Evolutionary conservation across 1,284 basidiomycete species (phyloP).

Genomic region (Cryptococcus deneoformans): DNA sequence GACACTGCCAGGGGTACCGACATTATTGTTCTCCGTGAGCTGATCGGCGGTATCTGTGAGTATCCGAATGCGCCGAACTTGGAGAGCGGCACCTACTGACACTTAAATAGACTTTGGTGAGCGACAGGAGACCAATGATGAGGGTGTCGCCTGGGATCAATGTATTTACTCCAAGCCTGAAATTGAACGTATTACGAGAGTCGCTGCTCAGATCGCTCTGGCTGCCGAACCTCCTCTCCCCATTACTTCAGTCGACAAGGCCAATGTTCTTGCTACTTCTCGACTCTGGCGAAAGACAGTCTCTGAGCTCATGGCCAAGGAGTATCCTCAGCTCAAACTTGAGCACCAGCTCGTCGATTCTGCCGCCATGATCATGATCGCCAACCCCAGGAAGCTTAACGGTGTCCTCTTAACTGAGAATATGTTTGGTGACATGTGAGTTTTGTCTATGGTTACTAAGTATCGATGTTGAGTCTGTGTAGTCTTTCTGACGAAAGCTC

Average conservation of each 20-base stretch:
- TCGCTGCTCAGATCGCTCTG: conserved; percentile 90
- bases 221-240: conserved; percentile 77
- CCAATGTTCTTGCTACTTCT: conserved; percentile 95
- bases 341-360: conserved; percentile 95
- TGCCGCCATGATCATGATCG: conserved; percentile 93
- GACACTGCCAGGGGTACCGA: conserved; percentile 81
- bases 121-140: conserved; percentile 73
- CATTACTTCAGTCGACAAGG: conserved; percentile 97
- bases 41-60: conserved; percentile 72
- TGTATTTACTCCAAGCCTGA: conserved; percentile 91
- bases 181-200: conserved; percentile 91
- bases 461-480: conserved; percentile 4
- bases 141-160: conserved; percentile 77
- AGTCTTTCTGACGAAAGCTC: conserved; percentile 95
- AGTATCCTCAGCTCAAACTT: conserved; percentile 80
- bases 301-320: conserved; percentile 71
- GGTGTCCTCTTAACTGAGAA: conserved; percentile 95
- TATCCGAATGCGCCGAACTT: conserved; percentile 1
- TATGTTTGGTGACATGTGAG: conserved; percentile 93
- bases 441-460: conserved; percentile 9
- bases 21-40: conserved; percentile 92
- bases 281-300: conserved; percentile 93
- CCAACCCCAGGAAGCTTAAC: conserved; percentile 90
- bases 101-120: conserved; percentile 77
- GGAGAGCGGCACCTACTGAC: background rate